Evolutionary conservation across 2,329 filamentous ascomycete genomes (phyloP).

Genomic region (Fusarium nisikadoi): DNA sequence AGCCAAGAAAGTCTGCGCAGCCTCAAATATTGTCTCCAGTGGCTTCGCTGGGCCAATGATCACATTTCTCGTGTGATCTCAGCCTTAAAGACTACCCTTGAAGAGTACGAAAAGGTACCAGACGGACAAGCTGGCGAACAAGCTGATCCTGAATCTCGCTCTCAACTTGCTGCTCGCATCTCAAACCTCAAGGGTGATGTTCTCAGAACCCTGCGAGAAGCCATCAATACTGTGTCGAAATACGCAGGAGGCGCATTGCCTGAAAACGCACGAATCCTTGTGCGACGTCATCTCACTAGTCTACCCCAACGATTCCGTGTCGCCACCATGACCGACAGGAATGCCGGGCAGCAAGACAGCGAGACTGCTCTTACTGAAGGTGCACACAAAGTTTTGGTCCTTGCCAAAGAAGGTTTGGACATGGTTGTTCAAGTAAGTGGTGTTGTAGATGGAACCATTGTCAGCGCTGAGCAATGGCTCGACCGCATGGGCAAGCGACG

Average conservation of each 20-base stretch:
- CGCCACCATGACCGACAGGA: conserved; percentile 64
- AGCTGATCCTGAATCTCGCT: conserved; percentile 41
- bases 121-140: background rate
- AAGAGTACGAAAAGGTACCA: conserved; percentile 75
- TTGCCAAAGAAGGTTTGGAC: conserved; percentile 90
- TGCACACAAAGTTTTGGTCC: conserved; percentile 82
- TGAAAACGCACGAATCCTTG: conserved; percentile 85
- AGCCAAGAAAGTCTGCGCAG: conserved; percentile 87
- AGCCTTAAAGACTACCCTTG: conserved; percentile 78
- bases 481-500: conserved; percentile 71
- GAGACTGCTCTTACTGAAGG: conserved; percentile 58
- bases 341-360: conserved; percentile 44
- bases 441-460: conserved; percentile 88
- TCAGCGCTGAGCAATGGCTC: conserved; percentile 92
- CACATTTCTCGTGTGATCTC: conserved; percentile 81
- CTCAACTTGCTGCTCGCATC: conserved; percentile 70
- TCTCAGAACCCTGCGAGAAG: conserved; percentile 81
- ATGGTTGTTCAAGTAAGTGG: conserved; percentile 93
- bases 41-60: conserved; percentile 83
- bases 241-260: conserved; percentile 93
- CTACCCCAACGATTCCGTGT: conserved; percentile 85
- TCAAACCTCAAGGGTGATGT: conserved; percentile 75
- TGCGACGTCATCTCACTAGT: conserved; percentile 84
- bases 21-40: conserved; percentile 83
- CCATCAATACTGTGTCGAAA: conserved; percentile 85